Evolutionary conservation across 2,329 filamentous ascomycete species (phyloP).

Genomic region (Shiraia sp.): DNA sequence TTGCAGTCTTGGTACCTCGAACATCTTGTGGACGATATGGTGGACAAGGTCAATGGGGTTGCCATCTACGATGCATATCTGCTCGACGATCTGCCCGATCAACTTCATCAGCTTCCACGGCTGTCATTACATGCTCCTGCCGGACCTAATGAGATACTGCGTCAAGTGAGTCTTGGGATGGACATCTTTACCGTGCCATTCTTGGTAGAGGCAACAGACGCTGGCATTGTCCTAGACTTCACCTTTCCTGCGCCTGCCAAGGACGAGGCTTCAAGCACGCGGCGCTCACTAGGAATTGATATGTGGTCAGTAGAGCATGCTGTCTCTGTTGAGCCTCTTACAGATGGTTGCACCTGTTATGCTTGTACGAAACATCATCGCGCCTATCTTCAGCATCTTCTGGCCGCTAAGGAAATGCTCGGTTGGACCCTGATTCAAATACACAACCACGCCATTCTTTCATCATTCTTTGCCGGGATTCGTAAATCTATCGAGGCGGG

Average conservation of each 20-base stretch:
- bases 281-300: constrained; percentile 67
- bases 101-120: constrained; percentile 68
- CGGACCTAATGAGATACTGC: constrained; percentile 76
- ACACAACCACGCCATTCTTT: constrained; percentile 80
- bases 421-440: constrained; percentile 91
- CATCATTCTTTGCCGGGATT: constrained; percentile 72
- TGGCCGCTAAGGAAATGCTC: constrained; percentile 93
- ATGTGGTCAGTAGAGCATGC: constrained; percentile 71
- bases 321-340: constrained; percentile 65
- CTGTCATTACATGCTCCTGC: constrained; percentile 72
- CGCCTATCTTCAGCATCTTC: constrained; percentile 85
- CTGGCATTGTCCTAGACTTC: constrained; percentile 83
- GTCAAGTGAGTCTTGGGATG: constrained; percentile 74
- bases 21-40: constrained; percentile 67
- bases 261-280: constrained; percentile 10
- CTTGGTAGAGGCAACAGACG: constrained; percentile 73
- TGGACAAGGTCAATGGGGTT: constrained; percentile 62
- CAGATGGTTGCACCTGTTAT: constrained; percentile 73
- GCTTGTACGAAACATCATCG: constrained; percentile 81
- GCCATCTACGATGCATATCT: constrained; percentile 78
- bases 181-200: constrained; percentile 82
- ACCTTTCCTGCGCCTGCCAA: constrained; percentile 61
- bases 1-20: constrained; percentile 81
- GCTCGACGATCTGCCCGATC: constrained; percentile 66
- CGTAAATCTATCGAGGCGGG: constrained; percentile 64